A percentile compares a stretch with the other conserved stretches of the same genome.
Conservation (phyloP, 495 filamentous ascomycete genomes). For the Jackrogersella minutella region DNA sequence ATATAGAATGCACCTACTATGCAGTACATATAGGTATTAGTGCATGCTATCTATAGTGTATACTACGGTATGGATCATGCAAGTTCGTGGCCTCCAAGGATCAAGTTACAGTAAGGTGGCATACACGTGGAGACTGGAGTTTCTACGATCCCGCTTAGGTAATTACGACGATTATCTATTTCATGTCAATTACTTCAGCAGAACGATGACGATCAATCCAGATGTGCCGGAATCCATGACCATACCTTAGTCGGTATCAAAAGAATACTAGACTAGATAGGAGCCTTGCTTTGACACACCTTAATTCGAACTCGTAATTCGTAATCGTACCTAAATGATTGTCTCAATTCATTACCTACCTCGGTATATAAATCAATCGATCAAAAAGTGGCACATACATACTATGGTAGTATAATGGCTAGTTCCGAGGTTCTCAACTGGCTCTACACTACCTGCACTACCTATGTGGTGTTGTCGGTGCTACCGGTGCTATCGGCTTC, state of each 20-base stretch:
- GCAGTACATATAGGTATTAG: too few species aligned
- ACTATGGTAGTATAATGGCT: too few species aligned
- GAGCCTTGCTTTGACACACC: too few species aligned
- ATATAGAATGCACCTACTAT: too few species aligned
- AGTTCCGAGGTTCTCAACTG: background rate
- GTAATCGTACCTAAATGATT: too few species aligned
- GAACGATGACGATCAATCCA: background rate
- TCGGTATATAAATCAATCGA: too few species aligned
- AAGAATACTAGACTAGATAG: too few species aligned
- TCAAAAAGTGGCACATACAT: too few species aligned
- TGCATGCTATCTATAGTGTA: too few species aligned
- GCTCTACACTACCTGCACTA: too few species aligned
- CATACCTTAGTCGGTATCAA: background rate
- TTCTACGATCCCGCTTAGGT: slow-evolving; percentile 6
- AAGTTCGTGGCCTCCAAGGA: background rate
- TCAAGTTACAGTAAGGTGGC: background rate
- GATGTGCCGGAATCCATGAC: background rate
- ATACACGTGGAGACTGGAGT: slow-evolving; percentile 1
- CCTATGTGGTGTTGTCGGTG: slow-evolving; percentile 10
- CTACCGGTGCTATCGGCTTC: slow-evolving; percentile 34
- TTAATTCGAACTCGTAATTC: too few species aligned
- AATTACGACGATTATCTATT: slow-evolving; percentile 6
- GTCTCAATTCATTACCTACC: too few species aligned
- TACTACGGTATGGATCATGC: background rate
- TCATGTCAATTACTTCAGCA: background rate